Evolutionary conservation across 1,139 yeast species (phyloP).

Genomic region (Candida mesenterica): DNA sequence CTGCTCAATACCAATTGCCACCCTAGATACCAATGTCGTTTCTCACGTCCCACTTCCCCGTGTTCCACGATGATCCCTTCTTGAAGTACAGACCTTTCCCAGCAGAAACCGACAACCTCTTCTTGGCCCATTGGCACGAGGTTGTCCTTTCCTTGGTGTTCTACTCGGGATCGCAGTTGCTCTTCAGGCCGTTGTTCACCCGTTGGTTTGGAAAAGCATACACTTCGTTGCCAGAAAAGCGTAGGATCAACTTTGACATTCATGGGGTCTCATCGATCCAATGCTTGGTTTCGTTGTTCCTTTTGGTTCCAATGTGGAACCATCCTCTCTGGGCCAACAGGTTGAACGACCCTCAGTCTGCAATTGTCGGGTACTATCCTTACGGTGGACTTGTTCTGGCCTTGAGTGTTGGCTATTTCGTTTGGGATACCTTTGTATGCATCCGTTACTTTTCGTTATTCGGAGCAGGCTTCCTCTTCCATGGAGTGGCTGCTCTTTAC

Average conservation of each 20-base stretch:
- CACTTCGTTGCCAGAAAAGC: conserved; percentile 42
- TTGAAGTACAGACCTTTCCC: conserved; percentile 49
- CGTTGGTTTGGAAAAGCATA: conserved; percentile 47
- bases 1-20: not conserved
- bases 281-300: conserved; percentile 54
- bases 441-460: conserved; percentile 57
- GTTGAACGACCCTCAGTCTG: conserved; percentile 35
- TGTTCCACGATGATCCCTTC: conserved; percentile 42
- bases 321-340: conserved; percentile 48
- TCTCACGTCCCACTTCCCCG: conserved; percentile 20
- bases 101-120: conserved; percentile 22
- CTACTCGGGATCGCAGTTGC: conserved; percentile 35
- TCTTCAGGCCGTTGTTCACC: conserved; percentile 38
- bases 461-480: conserved; percentile 82
- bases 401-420: conserved; percentile 78
- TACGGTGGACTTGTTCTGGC: conserved; percentile 72
- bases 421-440: conserved; percentile 87
- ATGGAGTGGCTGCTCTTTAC: conserved; percentile 77
- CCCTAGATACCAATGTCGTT: conserved; percentile 6
- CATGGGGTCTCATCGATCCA: conserved; percentile 90
- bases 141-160: conserved; percentile 37
- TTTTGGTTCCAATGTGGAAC: conserved; percentile 60
- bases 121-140: conserved; percentile 57
- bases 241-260: conserved; percentile 73
- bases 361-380: conserved; percentile 68